Evolutionary conservation across 2,329 filamentous ascomycete species (phyloP), one percentile per base, ranked within the genome.

Genomic region (Sporothrix brunneoviolacea): DNA sequence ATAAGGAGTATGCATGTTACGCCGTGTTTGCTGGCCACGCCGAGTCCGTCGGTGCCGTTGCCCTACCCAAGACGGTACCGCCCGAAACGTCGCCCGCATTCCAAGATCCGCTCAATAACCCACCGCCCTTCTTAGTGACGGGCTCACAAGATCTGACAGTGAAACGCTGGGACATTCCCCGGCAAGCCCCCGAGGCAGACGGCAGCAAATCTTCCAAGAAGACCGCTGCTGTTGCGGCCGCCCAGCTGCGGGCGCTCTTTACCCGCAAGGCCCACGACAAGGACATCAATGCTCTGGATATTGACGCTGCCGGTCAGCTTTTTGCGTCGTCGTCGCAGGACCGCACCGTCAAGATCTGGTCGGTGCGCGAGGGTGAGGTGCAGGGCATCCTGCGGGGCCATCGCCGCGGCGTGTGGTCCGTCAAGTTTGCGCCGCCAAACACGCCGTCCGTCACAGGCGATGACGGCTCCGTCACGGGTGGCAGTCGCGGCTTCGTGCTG

Each of bases 261-360:
- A 97, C 93, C 1, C 81, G 93, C 51, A 95, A 96, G 67, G 93
- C 93, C 1, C 93, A 98, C 68, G 93, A 98, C 63, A 98, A 98
- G 65, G 93, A 98, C 59, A 98, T 98, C 68, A 98, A 98, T 61
- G 90, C 93, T 3, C 79, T 98, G 45, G 89, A 94, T 57, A 76
- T 93, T 10, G 88, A 90, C 56, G 77, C 82, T 19, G 75, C 79
- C 2, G 81, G 80, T 4, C 80, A 83, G n/a, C 70, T 96, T 1
- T 97, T 98, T 62, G 94, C 91, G 3, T 96, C 93, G 1, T 91
- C 93, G 27, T 97, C 91, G 5, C 93, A 98, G 68, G 93, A 98
- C 65, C 88, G 90, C 58, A 94, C 89, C 0, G 90, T 97, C 58
- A 98, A 97, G 70, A 93, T 98, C 53, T 98, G 91, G 86, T 93